Evolutionary conservation across 2,329 filamentous ascomycete genomes (phyloP).

Genomic region (Fusarium concolor): DNA sequence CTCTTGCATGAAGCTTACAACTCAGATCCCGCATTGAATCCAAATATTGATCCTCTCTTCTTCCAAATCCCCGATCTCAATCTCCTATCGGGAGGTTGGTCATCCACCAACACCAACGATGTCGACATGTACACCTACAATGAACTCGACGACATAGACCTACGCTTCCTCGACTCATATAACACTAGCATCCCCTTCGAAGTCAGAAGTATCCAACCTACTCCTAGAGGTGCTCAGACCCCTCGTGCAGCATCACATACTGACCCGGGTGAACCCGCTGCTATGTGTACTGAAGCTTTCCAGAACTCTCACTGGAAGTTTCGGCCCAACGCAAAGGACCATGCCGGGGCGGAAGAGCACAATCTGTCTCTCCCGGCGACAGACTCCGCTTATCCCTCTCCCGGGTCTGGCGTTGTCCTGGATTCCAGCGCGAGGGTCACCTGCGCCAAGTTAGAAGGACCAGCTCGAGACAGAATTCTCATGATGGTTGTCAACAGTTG

Average conservation of each 20-base stretch:
- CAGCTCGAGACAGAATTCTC: slow-evolving; percentile 47
- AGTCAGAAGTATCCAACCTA: slow-evolving; percentile 21
- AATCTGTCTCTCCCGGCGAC: slow-evolving; percentile 47
- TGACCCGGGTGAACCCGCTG: slow-evolving; percentile 31
- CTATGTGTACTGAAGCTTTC: slow-evolving; percentile 42
- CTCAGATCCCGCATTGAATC: slow-evolving; percentile 15
- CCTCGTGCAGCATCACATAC: slow-evolving; percentile 9
- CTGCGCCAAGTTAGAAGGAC: slow-evolving; percentile 29
- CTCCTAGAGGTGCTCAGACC: slow-evolving; percentile 20
- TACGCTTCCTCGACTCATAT: slow-evolving; percentile 50
- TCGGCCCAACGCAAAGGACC: slow-evolving; percentile 47
- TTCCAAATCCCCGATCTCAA: slow-evolving; percentile 38
- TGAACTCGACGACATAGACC: slow-evolving; percentile 49
- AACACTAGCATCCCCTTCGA: slow-evolving; percentile 49
- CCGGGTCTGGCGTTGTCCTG: slow-evolving; percentile 41
- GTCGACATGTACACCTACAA: slow-evolving; percentile 29
- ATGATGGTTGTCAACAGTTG: slow-evolving; percentile 47
- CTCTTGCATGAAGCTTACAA: background rate
- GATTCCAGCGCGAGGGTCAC: slow-evolving; percentile 35
- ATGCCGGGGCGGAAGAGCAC: slow-evolving; percentile 48
- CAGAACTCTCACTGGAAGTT: slow-evolving; percentile 48
- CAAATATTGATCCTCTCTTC: slow-evolving; percentile 12
- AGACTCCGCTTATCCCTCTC: slow-evolving; percentile 33
- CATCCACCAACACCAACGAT: background rate
- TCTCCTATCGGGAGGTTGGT: slow-evolving; percentile 35